These are phyloP conservation scores for Penicillium sp. DNA, from an alignment of 2,329 filamentous ascomycete species.

Conservation along the genomic window DNA sequence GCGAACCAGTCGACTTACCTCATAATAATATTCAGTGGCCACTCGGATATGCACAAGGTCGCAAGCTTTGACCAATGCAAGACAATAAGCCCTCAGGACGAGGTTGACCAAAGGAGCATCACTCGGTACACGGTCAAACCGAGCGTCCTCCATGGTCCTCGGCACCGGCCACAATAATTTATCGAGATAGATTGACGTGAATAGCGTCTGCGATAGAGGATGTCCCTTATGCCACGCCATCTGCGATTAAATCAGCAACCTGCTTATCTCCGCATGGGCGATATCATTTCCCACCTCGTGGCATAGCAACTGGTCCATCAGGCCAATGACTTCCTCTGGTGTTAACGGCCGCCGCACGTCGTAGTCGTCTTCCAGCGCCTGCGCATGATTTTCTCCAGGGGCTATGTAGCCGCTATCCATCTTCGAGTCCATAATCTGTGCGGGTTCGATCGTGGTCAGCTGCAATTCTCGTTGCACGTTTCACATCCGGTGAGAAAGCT, in stretches of 20 bases:
- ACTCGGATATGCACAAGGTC: constrained; percentile 74
- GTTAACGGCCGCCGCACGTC: constrained; percentile 66
- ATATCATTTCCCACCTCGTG: constrained; percentile 63
- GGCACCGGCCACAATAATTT: constrained; percentile 72
- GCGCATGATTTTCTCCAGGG: constrained; percentile 59
- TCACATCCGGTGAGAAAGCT: constrained; percentile 6
- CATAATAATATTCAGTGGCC: constrained; percentile 82
- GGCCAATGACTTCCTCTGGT: constrained; percentile 79
- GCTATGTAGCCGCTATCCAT: constrained; percentile 92
- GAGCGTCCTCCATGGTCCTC: constrained; percentile 60
- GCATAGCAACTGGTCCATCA: constrained; percentile 89
- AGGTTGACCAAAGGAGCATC: constrained; percentile 54
- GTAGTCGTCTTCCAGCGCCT: constrained; percentile 76
- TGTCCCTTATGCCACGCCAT: constrained; percentile 98
- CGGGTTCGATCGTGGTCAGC: constrained; percentile 14
- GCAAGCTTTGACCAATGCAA: constrained; percentile 80
- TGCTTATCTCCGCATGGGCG: background rate
- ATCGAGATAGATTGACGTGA: constrained; percentile 90
- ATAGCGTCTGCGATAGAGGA: constrained; percentile 87
- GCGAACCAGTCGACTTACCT: constrained; percentile 53
- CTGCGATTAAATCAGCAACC: constrained; percentile 43
- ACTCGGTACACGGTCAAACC: constrained; percentile 50
- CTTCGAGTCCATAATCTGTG: constrained; percentile 95
- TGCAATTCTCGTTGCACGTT: constrained; percentile 4
- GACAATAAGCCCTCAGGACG: constrained; percentile 79